Conservation (phyloP, 371 early-diverging fungal genomes). For the Umbelopsis sp. region DNA sequence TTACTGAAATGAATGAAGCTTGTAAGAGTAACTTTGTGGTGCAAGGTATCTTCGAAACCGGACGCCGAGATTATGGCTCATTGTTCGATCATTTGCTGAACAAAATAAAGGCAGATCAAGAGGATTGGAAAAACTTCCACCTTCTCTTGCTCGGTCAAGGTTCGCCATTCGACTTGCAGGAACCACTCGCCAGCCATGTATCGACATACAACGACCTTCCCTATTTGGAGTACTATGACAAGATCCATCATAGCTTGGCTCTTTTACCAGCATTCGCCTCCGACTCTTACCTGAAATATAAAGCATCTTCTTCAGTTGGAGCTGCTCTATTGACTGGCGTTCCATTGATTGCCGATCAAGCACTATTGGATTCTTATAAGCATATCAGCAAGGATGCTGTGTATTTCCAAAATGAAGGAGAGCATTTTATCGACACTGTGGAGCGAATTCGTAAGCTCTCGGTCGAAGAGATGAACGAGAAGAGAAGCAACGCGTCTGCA, state of each 20-base stretch:
- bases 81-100: background rate
- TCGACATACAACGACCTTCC: constrained; percentile 3
- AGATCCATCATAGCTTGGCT: constrained; percentile 16
- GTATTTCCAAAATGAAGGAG: constrained; percentile 14
- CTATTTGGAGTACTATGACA: constrained; percentile 18
- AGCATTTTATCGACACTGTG: constrained; percentile 14
- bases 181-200: background rate
- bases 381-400: constrained; percentile 11
- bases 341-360: constrained; percentile 7
- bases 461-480: background rate
- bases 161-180: constrained; percentile 8
- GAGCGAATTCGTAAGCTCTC: constrained; percentile 11
- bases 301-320: constrained; percentile 19
- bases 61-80: constrained; percentile 11
- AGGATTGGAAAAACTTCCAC: constrained; percentile 10
- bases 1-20: background rate
- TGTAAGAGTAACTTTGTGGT: constrained; percentile 12
- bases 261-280: constrained; percentile 15
- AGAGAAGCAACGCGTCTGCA: constrained; percentile 10
- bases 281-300: background rate
- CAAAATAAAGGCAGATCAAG: background rate
- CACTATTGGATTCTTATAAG: background rate
- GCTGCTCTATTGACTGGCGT: constrained; percentile 14
- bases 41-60: constrained; percentile 9
- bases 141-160: constrained; percentile 5